These are phyloP conservation scores for Hypoxylon cercidicola DNA, from an alignment of 495 filamentous ascomycete genomes.

Conservation along the genomic window DNA sequence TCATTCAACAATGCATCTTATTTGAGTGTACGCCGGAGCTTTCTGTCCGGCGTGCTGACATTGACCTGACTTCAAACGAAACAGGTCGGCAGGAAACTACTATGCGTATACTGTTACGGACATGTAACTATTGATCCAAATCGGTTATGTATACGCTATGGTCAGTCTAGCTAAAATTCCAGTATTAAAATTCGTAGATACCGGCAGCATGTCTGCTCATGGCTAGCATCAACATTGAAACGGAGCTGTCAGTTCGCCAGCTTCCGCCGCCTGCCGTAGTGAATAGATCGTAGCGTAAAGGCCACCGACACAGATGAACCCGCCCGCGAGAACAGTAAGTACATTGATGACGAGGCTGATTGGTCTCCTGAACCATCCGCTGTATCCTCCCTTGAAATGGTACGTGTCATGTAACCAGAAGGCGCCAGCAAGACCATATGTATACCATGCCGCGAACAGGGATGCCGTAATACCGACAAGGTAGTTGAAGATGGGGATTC, in stretches of 20 bases:
- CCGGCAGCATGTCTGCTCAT: neutral
- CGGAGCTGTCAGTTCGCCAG: constrained; percentile 36
- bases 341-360: constrained; percentile 38
- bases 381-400: constrained; percentile 28
- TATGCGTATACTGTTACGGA: neutral
- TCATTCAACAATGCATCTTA: neutral
- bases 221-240: constrained; percentile 40
- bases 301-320: constrained; percentile 47
- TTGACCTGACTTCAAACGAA: neutral
- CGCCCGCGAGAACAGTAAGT: constrained; percentile 42
- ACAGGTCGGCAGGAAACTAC: neutral
- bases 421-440: constrained; percentile 64
- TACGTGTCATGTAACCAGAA: constrained; percentile 61
- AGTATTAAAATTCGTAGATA: neutral
- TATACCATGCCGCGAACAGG: constrained; percentile 66
- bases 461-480: constrained; percentile 63
- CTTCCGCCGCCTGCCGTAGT: constrained; percentile 30
- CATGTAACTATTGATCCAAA: no score
- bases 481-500: constrained; percentile 73
- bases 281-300: constrained; percentile 45
- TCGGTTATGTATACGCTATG: no score
- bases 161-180: neutral
- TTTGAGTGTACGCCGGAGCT: constrained; percentile 6
- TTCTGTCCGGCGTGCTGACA: constrained; percentile 5
- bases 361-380: constrained; percentile 34